Base-by-base conservation (phyloP, 768 basidiomycete species). In the Termitomyces sp. region DNA sequence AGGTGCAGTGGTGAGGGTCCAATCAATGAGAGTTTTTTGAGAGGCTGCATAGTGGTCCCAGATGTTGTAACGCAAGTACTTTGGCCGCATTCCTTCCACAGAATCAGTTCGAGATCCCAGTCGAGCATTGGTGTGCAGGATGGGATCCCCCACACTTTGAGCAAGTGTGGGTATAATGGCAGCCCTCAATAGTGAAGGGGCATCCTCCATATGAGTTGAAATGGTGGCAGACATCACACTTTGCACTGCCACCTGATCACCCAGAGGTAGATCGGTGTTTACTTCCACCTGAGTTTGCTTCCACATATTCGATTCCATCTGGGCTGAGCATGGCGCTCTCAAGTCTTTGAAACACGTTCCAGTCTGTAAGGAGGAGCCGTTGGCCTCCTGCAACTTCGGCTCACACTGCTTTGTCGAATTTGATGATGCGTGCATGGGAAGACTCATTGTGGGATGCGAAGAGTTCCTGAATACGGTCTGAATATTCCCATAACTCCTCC, bases 181-280 rank as follows among this genome's bases (percentile, higher is more conserved):
- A 67, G 4, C 40, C n/a, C n/a, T 57, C 55, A 1, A 43, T 47
- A 18, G 33, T 12, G 39, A 34, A 37, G 1, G 50, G 39, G 57
- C 70, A 71, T 14, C 44, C 54, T 0, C 37, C 16, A 2, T 0
- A 36, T 14, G 49, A 16, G 53, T 72, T 73, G 62, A 57, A 73
- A 1, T 60, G 27, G 18, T 48, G 49, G 57, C 69, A 72, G 2
- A 61, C 34, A 36, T 14, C 34, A 36, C 13, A n/a, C n/a, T n/a
- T n/a, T n/a, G n/a, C n/a, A n/a, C n/a, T n/a, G n/a, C n/a, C n/a
- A n/a, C n/a, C n/a, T 4, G 2, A 13, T 36, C 14, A 4, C 34
- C 20, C 33, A n/a, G 24, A 20, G 20, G 33, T 14, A 36, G 34
- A 36, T 36, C 9, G 13, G 34, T 13, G 18, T 51, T 51, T 51